phyloP scores from a whole-genome alignment of 1,284 basidiomycete species.

The Boletus chippewaensis region DNA sequence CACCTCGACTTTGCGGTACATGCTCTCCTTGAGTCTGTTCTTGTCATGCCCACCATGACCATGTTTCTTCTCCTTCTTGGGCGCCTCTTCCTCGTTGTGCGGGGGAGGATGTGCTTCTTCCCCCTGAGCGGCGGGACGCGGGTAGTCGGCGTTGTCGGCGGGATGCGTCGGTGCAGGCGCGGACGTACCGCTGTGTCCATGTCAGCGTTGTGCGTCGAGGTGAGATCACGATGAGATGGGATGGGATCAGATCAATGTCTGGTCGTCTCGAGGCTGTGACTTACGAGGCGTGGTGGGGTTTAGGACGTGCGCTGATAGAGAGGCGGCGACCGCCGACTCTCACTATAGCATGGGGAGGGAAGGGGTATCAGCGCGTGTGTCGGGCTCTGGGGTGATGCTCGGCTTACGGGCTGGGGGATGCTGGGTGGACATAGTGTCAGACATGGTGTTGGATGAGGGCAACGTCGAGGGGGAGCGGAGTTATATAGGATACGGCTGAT shows the following conservation, averaged over 20 bases:
- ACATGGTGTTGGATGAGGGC: constrained; percentile 16
- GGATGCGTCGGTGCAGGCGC: constrained; percentile 22
- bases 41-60: constrained; percentile 41
- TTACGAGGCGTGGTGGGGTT: constrained; percentile 36
- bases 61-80: constrained; percentile 48
- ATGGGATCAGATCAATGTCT: neutral
- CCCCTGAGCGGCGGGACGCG: constrained; percentile 48
- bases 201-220: no score
- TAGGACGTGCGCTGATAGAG: constrained; percentile 42
- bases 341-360: constrained; percentile 33
- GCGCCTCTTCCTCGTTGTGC: constrained; percentile 46
- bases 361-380: neutral
- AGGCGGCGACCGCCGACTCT: constrained; percentile 61
- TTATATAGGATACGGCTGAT: constrained; percentile 1
- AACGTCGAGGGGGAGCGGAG: constrained; percentile 10
- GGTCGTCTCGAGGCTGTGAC: constrained; percentile 14
- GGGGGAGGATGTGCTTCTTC: constrained; percentile 34
- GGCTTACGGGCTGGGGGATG: constrained; percentile 23
- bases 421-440: constrained; percentile 20
- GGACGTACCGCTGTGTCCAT: constrained; percentile 25
- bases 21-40: constrained; percentile 43
- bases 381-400: constrained; percentile 1
- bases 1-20: constrained; percentile 44
- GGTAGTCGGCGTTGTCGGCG: constrained; percentile 48
- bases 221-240: no score